Evolutionary conservation across 768 basidiomycete species (phyloP).

Genomic region (Termitomyces sp.): DNA sequence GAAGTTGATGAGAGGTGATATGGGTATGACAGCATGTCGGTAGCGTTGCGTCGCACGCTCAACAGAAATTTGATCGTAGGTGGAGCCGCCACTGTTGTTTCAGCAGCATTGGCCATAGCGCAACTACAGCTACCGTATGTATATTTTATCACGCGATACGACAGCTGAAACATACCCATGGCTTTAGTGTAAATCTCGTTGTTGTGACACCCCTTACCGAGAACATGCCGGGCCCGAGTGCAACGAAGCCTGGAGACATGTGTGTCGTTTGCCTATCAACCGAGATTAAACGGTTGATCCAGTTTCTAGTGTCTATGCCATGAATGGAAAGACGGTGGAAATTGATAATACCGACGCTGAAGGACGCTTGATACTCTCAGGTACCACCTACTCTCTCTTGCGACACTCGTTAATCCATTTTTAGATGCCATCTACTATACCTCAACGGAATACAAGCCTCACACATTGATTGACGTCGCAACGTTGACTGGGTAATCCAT

Average conservation of each 20-base stretch:
- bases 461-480: conserved; percentile 82
- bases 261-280: conserved; percentile 24
- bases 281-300: neutral
- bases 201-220: conserved; percentile 72
- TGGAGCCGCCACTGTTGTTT: conserved; percentile 75
- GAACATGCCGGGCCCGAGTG: conserved; percentile 75
- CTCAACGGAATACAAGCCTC: conserved; percentile 69
- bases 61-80: conserved; percentile 27
- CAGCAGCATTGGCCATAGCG: conserved; percentile 72
- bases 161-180: conserved; percentile 1
- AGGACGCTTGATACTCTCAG: conserved; percentile 70
- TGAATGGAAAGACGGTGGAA: conserved; percentile 86
- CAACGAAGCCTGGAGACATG: conserved; percentile 85
- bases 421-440: conserved; percentile 82
- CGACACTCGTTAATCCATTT: neutral
- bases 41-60: neutral
- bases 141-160: neutral
- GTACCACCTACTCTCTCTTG: conserved; percentile 24
- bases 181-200: conserved; percentile 64
- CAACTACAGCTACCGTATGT: conserved; percentile 75
- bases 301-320: conserved; percentile 60
- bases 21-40: conserved; percentile 46
- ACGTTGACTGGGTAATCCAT: conserved; percentile 69
- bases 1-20: conserved; percentile 84
- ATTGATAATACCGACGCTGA: conserved; percentile 88